Conservation (phyloP, 441 rosid genomes). For the Erodium moschatum region DNA sequence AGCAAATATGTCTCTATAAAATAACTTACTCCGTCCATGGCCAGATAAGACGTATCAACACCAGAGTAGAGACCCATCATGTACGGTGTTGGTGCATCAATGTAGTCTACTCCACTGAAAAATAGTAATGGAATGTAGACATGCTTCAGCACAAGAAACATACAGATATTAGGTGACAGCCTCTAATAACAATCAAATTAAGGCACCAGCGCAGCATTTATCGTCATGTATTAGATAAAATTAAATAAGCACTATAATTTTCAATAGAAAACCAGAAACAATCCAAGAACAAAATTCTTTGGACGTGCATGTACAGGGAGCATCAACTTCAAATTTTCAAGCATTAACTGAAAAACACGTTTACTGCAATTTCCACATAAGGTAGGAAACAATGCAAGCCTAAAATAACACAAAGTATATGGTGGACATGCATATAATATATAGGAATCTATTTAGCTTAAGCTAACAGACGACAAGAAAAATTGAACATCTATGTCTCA, state of each 20-base stretch:
- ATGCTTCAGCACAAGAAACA: constrained; percentile 82
- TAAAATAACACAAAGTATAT: not conserved
- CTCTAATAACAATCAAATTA: constrained; percentile 14
- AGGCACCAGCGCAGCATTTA: constrained; percentile 13
- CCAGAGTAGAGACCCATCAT: constrained; percentile 99
- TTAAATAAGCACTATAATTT: constrained; percentile 11
- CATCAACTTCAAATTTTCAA: constrained; percentile 6
- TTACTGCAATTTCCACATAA: constrained; percentile 15
- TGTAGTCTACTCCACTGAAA: constrained; percentile 99
- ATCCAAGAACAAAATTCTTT: not conserved
- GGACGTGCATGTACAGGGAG: not conserved
- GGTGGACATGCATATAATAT: not conserved
- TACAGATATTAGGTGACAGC: constrained; percentile 38
- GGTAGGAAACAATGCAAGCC: not conserved
- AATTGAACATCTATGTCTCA: constrained; percentile 24
- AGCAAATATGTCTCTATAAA: not conserved
- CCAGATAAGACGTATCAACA: constrained; percentile 76
- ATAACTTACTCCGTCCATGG: constrained; percentile 88
- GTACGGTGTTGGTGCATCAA: constrained; percentile 98
- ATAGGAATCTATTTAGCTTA: not conserved
- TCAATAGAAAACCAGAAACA: constrained; percentile 4
- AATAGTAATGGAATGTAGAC: constrained; percentile 99
- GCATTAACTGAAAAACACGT: constrained; percentile 16
- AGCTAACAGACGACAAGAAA: constrained; percentile 5
- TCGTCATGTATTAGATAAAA: constrained; percentile 15